Percentiles rank a stretch among this genome's conserved stretches.
These are phyloP conservation scores for Nicotiana obtusifolia DNA, from an alignment of 257 asterid species.

Conservation along the genomic window DNA sequence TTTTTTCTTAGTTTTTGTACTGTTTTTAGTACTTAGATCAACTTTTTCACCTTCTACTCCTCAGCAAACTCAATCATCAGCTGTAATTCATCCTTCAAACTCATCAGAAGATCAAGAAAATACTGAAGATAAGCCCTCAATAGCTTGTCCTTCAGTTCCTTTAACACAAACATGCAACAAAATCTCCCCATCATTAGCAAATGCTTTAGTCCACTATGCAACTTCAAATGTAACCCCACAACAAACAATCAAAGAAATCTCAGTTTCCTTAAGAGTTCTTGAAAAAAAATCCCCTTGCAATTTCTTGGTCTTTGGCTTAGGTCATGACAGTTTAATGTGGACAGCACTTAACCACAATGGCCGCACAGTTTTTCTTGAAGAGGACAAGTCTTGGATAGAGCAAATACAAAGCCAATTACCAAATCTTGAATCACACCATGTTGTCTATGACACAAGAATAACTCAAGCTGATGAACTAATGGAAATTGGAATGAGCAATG, in stretches of 20 bases:
- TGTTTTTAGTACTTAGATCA: conserved; percentile 46
- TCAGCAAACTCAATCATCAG: background rate
- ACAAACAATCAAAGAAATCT: conserved; percentile 67
- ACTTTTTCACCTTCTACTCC: conserved; percentile 22
- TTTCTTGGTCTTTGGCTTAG: conserved; percentile 76
- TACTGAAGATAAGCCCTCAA: background rate
- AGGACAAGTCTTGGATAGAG: conserved; percentile 68
- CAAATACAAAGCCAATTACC: conserved; percentile 49
- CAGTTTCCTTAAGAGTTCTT: conserved; percentile 59
- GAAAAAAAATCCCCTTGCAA: conserved; percentile 67
- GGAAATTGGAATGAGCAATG: conserved; percentile 28
- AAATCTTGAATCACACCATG: conserved; percentile 59
- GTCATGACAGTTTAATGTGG: conserved; percentile 94
- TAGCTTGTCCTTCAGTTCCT: conserved; percentile 8
- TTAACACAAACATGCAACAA: conserved; percentile 47
- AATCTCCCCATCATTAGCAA: conserved; percentile 58
- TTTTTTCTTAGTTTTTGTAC: conserved; percentile 38
- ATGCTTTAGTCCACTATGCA: conserved; percentile 70
- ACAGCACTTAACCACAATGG: conserved; percentile 78
- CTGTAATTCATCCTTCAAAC: conserved; percentile 12
- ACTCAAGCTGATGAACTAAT: conserved; percentile 68
- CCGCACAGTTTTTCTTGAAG: conserved; percentile 75
- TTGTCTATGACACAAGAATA: conserved; percentile 53
- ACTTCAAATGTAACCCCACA: conserved; percentile 85
- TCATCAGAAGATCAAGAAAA: conserved; percentile 1